Base-by-base conservation (phyloP, 495 filamentous ascomycete genomes). In the Neurospora sublineolata region DNA sequence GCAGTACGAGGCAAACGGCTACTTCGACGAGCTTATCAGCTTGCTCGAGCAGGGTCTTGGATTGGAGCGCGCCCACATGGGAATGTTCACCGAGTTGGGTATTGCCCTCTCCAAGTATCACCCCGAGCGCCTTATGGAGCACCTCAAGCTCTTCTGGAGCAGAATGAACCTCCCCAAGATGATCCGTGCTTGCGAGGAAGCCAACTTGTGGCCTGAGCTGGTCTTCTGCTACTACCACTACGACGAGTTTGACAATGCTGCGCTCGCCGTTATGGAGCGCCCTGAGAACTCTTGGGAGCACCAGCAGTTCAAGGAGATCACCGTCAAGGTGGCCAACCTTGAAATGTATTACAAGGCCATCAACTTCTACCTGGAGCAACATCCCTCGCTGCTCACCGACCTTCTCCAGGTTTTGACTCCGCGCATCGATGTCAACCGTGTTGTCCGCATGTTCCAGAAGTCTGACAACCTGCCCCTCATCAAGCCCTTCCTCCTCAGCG, bases 181-280 rank as follows among this genome's bases (percentile, higher is more conserved):
- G 89, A 96, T 99, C 76, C 90, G 91, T 70, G 94, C 92, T 37
- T 94, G 92, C 83, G 96, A 98, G 84, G 93, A 97, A 70, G 94
- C 94, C 60, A 94, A 94, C 79, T 86, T 98, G 30, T 99, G 96
- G 96, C 95, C 95, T 11, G 96, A 98, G 82, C 84, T 99, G 72
- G 93, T 99, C 73, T 99, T 99, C 91, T 86, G 97, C 75, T 99
- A 99, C 85, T 94, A 92, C 83, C 96, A 99, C 83, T 98, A 98
- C 79, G 96, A 99, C 75, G 96, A 99, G 80, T 98, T 92, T 85
- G 96, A 99, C 83, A 99, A 99, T 79, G 95, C 96, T 36, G 95
- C 95, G 30, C 87, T 99, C 71, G 94, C 96, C 40, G 97, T 99
- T 87, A 99, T 99, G 93, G 96, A 99, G 87, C 93, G 95, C 76